phyloP scores from a whole-genome alignment of 2,329 filamentous ascomycete genomes.

The Claviceps africana region DNA sequence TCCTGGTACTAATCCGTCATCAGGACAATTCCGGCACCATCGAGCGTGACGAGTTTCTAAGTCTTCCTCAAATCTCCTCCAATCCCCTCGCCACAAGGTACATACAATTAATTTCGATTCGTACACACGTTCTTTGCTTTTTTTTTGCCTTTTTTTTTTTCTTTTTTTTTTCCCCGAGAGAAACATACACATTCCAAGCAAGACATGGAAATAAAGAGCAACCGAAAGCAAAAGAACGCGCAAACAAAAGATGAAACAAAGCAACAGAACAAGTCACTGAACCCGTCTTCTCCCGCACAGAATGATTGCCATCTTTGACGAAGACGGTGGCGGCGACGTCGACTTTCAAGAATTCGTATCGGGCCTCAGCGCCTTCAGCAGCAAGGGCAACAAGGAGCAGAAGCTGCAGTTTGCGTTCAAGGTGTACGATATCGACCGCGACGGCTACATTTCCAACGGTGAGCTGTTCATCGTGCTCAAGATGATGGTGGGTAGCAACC shows the following conservation, averaged over 20 bases:
- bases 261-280: too few relatives aligned
- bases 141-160: too few relatives aligned
- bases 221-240: not conserved
- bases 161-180: too few relatives aligned
- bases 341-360: slow-evolving; percentile 99
- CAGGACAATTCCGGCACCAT: slow-evolving; percentile 97
- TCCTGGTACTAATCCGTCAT: not conserved
- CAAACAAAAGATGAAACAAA: too few relatives aligned
- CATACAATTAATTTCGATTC: slow-evolving; percentile 9
- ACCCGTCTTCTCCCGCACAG: slow-evolving; percentile 31
- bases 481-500: slow-evolving; percentile 99
- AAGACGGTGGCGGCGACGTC: slow-evolving; percentile 93
- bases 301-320: slow-evolving; percentile 99
- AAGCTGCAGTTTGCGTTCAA: slow-evolving; percentile 97
- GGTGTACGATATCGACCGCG: slow-evolving; percentile 97
- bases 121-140: too few relatives aligned
- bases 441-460: slow-evolving; percentile 96
- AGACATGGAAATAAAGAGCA: not conserved
- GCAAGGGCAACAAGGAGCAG: slow-evolving; percentile 98
- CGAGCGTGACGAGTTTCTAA: slow-evolving; percentile 95
- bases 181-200: too few relatives aligned
- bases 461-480: slow-evolving; percentile 98
- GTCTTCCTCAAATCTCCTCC: slow-evolving; percentile 90
- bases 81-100: slow-evolving; percentile 94
- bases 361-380: slow-evolving; percentile 86